Evolutionary conservation across 2,329 filamentous ascomycete genomes (phyloP), one percentile per base, ranked within the genome.

Genomic region (Fusarium fracticaudum): DNA sequence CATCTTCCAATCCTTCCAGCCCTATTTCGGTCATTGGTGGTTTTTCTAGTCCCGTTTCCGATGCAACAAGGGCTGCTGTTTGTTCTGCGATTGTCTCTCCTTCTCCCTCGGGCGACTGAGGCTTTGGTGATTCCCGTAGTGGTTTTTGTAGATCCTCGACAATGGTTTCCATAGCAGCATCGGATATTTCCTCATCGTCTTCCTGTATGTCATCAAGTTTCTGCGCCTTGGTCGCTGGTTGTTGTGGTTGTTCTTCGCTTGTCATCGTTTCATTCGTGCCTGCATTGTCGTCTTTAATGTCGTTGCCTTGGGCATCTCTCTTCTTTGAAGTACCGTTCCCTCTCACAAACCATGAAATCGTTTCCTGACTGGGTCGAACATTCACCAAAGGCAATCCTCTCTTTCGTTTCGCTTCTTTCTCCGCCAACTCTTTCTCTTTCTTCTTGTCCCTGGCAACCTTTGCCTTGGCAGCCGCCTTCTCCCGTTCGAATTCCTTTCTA

Each of bases 311-410:
- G 7, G 47, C 60, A 38, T 80, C 78, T 44, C 80, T 80, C 74
- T 83, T 83, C 60, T 73, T 82, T 3, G 66, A 64, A 6, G 74
- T 73, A 3, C 79, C 80, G n/a, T 81, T 80, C 0, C 82, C 81
- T 41, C 82, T 80, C 13, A 89, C 80, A 65, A 91, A 91, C 41
- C 84, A 78, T 24, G 88, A 83, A 70, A 91, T 89, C 0, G 86
- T 89, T 47, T 86, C 86, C 77, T 91, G 90, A 40, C 89, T 91
- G 1, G 89, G 86, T 41, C 86, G 84, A 9, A 89, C 87, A 18
- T 83, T 84, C n/a, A 88, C 83, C 9, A 90, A 80, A 20, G 90
- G 90, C 66, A 89, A 64, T 1, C 89, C 87, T 61, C 83, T 86
- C 70, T 83, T 86, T 75, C 82, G 87, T 80, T 86, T 88, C 59